Conservation (phyloP, 306 rosid species). For the Gynostemma pentaphyllum region DNA sequence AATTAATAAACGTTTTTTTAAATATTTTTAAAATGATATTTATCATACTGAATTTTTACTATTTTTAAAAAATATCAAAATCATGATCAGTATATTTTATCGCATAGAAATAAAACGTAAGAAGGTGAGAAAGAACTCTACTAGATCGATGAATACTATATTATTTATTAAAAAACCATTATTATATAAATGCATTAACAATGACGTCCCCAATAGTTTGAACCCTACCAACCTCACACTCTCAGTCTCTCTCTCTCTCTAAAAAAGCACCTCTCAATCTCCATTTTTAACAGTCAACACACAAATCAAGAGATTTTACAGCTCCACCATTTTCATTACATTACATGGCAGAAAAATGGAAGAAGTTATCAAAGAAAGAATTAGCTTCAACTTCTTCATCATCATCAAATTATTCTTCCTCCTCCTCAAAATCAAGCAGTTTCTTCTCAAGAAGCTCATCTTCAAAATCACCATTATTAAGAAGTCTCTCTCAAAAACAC, state of each 20-base stretch:
- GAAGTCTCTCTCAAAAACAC: conserved; percentile 62
- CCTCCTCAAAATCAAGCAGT: conserved; percentile 35
- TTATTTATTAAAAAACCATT: too few relatives aligned
- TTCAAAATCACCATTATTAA: conserved; percentile 53
- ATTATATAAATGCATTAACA: background rate
- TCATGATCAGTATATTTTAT: too few relatives aligned
- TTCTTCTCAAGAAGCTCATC: conserved; percentile 44
- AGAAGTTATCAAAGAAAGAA: conserved; percentile 78
- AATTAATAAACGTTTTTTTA: too few relatives aligned
- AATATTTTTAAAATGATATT: too few relatives aligned
- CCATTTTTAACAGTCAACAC: background rate
- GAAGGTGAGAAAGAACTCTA: too few relatives aligned
- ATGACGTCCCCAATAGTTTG: background rate
- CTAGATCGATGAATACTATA: too few relatives aligned
- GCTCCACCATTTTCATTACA: background rate
- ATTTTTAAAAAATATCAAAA: too few relatives aligned
- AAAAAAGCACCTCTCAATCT: background rate
- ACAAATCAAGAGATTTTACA: background rate
- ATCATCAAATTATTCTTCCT: conserved; percentile 1
- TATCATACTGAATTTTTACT: too few relatives aligned
- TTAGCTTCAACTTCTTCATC: background rate
- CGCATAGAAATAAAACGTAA: too few relatives aligned
- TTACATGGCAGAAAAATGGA: conserved; percentile 69
- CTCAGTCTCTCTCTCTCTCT: background rate
- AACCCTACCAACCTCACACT: conserved; percentile 10